These are phyloP conservation scores for Flaveria brownii DNA, from an alignment of 129 eudicot genomes.

Conservation along the genomic window DNA sequence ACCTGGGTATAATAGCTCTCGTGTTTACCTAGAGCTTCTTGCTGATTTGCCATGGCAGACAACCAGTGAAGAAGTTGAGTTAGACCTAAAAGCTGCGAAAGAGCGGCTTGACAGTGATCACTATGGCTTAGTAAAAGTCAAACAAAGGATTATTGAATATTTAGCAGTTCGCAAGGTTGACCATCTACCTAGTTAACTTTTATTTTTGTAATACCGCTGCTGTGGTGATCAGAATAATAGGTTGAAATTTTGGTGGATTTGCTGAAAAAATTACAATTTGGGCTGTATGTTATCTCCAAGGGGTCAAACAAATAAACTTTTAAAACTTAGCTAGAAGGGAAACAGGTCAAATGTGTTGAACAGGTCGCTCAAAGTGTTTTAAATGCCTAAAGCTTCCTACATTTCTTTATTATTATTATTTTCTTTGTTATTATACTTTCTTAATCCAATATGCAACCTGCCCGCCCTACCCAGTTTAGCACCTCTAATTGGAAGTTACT, in stretches of 20 bases:
- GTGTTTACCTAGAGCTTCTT: conserved; percentile 89
- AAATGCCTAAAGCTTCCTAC: not conserved
- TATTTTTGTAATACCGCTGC: not conserved
- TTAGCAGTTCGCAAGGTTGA: conserved; percentile 97
- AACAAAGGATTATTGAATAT: conserved; percentile 91
- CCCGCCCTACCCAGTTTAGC: not conserved
- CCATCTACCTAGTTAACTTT: not conserved
- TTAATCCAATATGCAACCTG: not conserved
- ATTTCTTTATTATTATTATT: not conserved
- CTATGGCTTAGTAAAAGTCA: conserved; percentile 83
- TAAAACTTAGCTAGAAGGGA: not conserved
- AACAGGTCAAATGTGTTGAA: not conserved
- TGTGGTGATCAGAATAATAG: conserved; percentile 6
- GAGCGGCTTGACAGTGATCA: conserved; percentile 92
- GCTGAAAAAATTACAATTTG: not conserved
- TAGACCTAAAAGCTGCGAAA: conserved; percentile 85
- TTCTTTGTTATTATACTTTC: not conserved
- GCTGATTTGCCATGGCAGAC: conserved; percentile 96
- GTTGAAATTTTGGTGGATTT: not conserved
- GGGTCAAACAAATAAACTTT: not conserved
- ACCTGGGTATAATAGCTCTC: conserved; percentile 93
- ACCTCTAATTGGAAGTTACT: not conserved
- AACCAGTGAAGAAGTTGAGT: conserved; percentile 75
- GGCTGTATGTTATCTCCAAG: not conserved
- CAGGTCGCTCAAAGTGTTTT: not conserved